Conservation (phyloP, 1,284 basidiomycete genomes). For the Stygiomarasmius scandens region DNA sequence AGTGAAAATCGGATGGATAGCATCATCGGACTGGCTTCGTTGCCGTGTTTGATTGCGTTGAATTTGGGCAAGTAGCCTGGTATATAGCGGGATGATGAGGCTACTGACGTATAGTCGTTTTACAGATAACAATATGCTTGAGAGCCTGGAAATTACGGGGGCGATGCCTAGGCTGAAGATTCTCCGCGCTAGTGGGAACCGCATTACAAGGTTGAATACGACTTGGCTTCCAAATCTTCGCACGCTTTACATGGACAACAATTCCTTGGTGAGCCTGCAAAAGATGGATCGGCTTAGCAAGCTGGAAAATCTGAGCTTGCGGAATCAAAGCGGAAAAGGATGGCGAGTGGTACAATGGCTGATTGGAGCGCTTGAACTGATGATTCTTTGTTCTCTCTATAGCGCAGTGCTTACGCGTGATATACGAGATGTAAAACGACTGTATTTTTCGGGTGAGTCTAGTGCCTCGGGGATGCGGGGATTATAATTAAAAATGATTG, state of each 20-base stretch:
- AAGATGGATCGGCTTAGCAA: constrained; percentile 61
- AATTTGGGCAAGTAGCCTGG: constrained; percentile 71
- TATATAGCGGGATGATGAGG: background rate
- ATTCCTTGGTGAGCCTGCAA: constrained; percentile 60
- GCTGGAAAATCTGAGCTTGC: constrained; percentile 89
- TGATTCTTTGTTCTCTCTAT: no score
- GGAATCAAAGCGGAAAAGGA: constrained; percentile 81
- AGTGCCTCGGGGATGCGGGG: background rate
- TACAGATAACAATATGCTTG: constrained; percentile 76
- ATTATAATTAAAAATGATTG: constrained; percentile 5
- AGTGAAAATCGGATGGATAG: constrained; percentile 74
- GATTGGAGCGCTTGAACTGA: constrained; percentile 15
- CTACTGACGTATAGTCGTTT: background rate
- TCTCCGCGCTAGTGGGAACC: constrained; percentile 85
- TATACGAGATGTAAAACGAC: constrained; percentile 86
- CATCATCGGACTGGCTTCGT: constrained; percentile 62
- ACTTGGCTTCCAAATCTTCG: constrained; percentile 73
- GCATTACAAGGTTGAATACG: constrained; percentile 71
- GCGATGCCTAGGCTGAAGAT: constrained; percentile 76
- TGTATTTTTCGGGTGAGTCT: constrained; percentile 89
- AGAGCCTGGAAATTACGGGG: constrained; percentile 51
- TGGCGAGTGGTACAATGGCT: constrained; percentile 58
- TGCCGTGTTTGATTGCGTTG: constrained; percentile 69
- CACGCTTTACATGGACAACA: constrained; percentile 93
- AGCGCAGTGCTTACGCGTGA: constrained; percentile 69